Conservation (phyloP, 768 basidiomycete genomes). For the Boletus vermiculosoides region DNA sequence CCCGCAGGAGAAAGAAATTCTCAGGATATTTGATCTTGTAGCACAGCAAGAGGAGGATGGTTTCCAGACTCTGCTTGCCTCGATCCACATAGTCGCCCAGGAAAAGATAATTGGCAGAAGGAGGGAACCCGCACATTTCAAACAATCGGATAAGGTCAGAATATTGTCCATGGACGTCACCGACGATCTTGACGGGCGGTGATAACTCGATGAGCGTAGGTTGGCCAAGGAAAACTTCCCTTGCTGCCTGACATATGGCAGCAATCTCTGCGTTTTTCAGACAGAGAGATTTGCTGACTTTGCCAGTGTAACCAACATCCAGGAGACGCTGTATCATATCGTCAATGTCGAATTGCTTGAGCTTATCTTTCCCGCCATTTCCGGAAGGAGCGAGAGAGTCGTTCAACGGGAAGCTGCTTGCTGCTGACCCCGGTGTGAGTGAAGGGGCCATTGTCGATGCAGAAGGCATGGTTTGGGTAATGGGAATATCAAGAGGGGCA, state of each 20-base stretch:
- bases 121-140: slow-evolving; percentile 99
- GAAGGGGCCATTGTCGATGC: slow-evolving; percentile 49
- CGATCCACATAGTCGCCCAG: slow-evolving; percentile 99
- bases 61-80: slow-evolving; percentile 97
- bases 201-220: slow-evolving; percentile 96
- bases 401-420: slow-evolving; percentile 38
- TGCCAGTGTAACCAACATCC: slow-evolving; percentile 96
- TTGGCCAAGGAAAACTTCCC: slow-evolving; percentile 94
- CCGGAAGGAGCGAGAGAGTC: slow-evolving; percentile 39
- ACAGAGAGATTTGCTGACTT: slow-evolving; percentile 93
- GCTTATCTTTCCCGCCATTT: slow-evolving; percentile 51
- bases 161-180: slow-evolving; percentile 99
- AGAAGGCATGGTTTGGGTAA: slow-evolving; percentile 83
- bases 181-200: slow-evolving; percentile 98
- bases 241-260: slow-evolving; percentile 89
- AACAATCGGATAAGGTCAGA: slow-evolving; percentile 97
- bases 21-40: slow-evolving; percentile 99
- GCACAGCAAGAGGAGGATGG: slow-evolving; percentile 92
- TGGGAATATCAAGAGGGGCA: slow-evolving; percentile 72
- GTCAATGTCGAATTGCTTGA: slow-evolving; percentile 84
- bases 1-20: slow-evolving; percentile 96
- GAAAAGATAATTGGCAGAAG: slow-evolving; percentile 96
- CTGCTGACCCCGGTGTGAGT: slow-evolving; percentile 52
- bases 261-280: slow-evolving; percentile 96
- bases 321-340: slow-evolving; percentile 97